Conservation (phyloP, 2,329 filamentous ascomycete species). For the Xylariaceae sp. region DNA sequence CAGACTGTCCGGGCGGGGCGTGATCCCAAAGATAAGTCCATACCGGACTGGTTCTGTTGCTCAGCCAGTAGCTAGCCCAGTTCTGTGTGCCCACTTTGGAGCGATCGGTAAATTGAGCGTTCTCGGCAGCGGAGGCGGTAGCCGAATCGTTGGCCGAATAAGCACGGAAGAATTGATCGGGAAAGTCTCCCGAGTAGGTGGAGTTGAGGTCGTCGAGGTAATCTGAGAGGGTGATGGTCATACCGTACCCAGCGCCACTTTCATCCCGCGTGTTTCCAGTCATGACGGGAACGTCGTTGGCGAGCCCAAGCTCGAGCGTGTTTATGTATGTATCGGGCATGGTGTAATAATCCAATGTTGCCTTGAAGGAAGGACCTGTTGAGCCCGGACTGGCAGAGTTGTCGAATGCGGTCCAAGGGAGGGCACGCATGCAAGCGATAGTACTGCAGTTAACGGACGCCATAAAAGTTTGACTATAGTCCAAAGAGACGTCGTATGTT, state of each 20-base stretch:
- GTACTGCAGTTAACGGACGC: constrained; percentile 14
- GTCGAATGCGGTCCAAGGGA: constrained; percentile 11
- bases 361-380: constrained; percentile 6
- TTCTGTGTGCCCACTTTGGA: constrained; percentile 25
- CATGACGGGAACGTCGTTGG: constrained; percentile 28
- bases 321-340: constrained; percentile 27
- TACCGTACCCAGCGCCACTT: constrained; percentile 21
- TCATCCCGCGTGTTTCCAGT: constrained; percentile 31
- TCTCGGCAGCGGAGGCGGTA: constrained; percentile 15
- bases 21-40: constrained; percentile 29
- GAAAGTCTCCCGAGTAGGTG: constrained; percentile 15
- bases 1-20: constrained; percentile 23
- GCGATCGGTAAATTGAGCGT: constrained; percentile 22
- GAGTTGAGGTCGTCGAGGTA: constrained; percentile 20
- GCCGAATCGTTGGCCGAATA: constrained; percentile 21
- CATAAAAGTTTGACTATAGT: constrained; percentile 13
- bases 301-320: constrained; percentile 20
- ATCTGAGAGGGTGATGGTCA: constrained; percentile 19
- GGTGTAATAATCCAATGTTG: constrained; percentile 13
- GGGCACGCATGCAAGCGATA: constrained; percentile 18
- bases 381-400: constrained; percentile 7
- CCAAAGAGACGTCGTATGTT: constrained; percentile 7
- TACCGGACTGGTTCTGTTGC: constrained; percentile 14
- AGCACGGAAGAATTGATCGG: constrained; percentile 13
- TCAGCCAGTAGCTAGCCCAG: constrained; percentile 22